Percentiles rank a stretch among this genome's conserved stretches.
Evolutionary conservation across 1,284 basidiomycete genomes (phyloP).

Genomic region (Hymenochaete sp.): DNA sequence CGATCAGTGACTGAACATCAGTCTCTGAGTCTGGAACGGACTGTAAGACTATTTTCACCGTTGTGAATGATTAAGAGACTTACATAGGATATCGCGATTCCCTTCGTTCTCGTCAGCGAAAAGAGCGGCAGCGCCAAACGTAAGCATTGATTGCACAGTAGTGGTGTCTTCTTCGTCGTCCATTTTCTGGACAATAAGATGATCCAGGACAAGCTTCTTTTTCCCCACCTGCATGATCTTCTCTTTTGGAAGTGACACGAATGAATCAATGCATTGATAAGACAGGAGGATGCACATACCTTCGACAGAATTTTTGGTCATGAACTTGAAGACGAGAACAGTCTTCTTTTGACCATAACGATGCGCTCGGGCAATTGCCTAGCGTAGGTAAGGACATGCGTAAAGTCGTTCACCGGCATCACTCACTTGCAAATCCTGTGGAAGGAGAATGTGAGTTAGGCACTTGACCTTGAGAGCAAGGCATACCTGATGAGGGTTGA

Average conservation of each 20-base stretch:
- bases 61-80: conserved; percentile 23
- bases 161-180: conserved; percentile 69
- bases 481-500: conserved; percentile 81
- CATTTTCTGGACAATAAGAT: conserved; percentile 91
- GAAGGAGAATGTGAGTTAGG: conserved; percentile 2
- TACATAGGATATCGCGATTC: conserved; percentile 63
- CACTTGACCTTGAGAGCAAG: conserved; percentile 8
- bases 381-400: conserved; percentile 15
- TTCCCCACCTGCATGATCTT: conserved; percentile 83
- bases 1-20: conserved; percentile 76
- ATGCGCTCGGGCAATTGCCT: conserved; percentile 89
- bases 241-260: conserved; percentile 39
- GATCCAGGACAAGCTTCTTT: conserved; percentile 85
- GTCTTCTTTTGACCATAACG: conserved; percentile 77
- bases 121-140: conserved; percentile 74
- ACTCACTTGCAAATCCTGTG: conserved; percentile 60
- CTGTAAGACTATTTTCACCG: conserved; percentile 5
- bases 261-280: conserved; percentile 16
- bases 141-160: conserved; percentile 72
- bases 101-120: conserved; percentile 45
- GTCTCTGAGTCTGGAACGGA: conserved; percentile 54
- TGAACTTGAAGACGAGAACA: conserved; percentile 84
- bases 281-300: conserved; percentile 35
- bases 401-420: too few species aligned
- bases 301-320: conserved; percentile 86